A percentile compares a stretch with the other conserved stretches of the same genome.
phyloP scores from a whole-genome alignment of 2,329 filamentous ascomycete species.

The Sarocladium strictum region DNA sequence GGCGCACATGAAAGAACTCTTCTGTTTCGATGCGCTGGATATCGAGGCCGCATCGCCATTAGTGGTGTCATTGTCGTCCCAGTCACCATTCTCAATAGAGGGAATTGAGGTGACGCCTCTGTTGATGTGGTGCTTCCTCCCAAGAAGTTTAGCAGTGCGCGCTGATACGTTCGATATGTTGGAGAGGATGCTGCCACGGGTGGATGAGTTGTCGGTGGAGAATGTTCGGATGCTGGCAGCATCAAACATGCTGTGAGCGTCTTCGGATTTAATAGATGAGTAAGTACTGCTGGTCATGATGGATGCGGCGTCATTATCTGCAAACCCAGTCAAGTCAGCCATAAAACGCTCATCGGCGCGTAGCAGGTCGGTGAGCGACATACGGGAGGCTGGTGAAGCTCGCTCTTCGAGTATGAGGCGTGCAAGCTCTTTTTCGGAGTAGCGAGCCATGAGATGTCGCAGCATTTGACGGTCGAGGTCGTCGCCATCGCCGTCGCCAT shows the following conservation, averaged over 20 bases:
- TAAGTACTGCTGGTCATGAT: conserved; percentile 27
- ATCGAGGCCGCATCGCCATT: conserved; percentile 10
- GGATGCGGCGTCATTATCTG: conserved; percentile 27
- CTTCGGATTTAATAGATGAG: conserved; percentile 29
- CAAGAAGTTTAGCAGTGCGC: conserved; percentile 28
- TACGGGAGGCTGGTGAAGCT: conserved; percentile 3
- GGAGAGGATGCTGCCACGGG: conserved; percentile 30
- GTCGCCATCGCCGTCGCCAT: background rate
- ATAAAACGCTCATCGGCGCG: background rate
- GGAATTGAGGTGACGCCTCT: conserved; percentile 9
- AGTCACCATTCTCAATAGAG: conserved; percentile 12
- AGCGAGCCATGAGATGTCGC: conserved; percentile 17
- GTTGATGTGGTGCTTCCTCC: conserved; percentile 20
- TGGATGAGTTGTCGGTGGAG: conserved; percentile 31
- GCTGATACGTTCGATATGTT: conserved; percentile 35
- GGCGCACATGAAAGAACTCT: conserved; percentile 30
- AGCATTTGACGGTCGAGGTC: conserved; percentile 17
- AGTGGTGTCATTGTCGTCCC: conserved; percentile 18
- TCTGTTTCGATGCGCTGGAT: conserved; percentile 26
- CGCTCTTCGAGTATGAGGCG: conserved; percentile 17
- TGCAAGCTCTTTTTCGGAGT: conserved; percentile 14
- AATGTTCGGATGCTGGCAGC: conserved; percentile 25
- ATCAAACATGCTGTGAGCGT: conserved; percentile 31
- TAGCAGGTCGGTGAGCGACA: background rate
- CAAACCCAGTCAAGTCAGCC: conserved; percentile 8